Conservation (phyloP, 2,329 filamentous ascomycete species). For the Byssoonygena ceratinophila region DNA sequence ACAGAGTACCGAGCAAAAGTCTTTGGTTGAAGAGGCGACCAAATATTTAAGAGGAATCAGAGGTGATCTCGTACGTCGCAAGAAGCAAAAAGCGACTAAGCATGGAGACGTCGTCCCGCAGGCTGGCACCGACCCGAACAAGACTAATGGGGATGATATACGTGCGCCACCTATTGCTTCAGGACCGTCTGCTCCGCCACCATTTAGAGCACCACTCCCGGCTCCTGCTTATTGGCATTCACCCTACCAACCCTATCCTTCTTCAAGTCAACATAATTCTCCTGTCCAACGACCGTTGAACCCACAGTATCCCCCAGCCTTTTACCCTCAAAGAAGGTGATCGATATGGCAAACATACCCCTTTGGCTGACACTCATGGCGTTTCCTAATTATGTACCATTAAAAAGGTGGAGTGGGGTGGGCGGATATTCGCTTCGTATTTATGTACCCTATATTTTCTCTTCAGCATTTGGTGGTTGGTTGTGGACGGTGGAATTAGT, state of each 20-base stretch:
- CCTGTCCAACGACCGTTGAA: neutral
- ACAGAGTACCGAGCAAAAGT: constrained; percentile 45
- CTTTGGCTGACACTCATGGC: too few relatives aligned
- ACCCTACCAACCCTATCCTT: neutral
- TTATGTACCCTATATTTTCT: too few relatives aligned
- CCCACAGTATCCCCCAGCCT: neutral
- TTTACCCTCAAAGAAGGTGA: neutral
- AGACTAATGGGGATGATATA: neutral
- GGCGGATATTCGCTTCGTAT: too few relatives aligned
- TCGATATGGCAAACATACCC: too few relatives aligned
- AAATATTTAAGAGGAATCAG: constrained; percentile 50
- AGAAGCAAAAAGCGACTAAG: constrained; percentile 27
- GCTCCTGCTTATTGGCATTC: neutral
- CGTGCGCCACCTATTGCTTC: neutral
- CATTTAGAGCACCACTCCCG: neutral
- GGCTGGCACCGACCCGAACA: neutral
- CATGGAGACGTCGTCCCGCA: neutral
- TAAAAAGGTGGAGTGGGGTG: too few relatives aligned
- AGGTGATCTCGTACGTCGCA: constrained; percentile 44
- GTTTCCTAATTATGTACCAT: too few relatives aligned
- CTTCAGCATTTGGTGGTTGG: too few relatives aligned
- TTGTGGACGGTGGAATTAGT: too few relatives aligned
- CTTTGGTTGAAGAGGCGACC: constrained; percentile 44
- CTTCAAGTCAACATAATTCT: neutral
- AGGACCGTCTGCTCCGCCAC: neutral